Evolutionary conservation across 768 basidiomycete species (phyloP).

Genomic region (Kwoniella dejecticola): DNA sequence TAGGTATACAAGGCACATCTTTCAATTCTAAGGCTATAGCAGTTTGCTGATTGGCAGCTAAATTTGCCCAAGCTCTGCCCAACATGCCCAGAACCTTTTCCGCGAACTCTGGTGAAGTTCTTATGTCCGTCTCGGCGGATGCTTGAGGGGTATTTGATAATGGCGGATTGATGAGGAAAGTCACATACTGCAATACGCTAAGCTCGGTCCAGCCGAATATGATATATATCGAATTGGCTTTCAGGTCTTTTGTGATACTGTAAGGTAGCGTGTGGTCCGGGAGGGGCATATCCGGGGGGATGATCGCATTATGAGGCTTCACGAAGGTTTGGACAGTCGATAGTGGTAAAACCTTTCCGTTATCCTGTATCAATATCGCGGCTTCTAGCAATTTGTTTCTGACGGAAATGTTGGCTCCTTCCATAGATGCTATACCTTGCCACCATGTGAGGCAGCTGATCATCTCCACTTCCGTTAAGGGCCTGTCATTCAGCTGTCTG

Average conservation of each 20-base stretch:
- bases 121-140: constrained; percentile 64
- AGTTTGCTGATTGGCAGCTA: constrained; percentile 61
- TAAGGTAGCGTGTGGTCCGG: constrained; percentile 73
- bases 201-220: constrained; percentile 81
- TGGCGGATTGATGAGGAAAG: constrained; percentile 63
- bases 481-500: constrained; percentile 69
- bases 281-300: constrained; percentile 74
- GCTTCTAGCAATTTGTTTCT: constrained; percentile 68
- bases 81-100: constrained; percentile 73
- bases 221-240: constrained; percentile 31
- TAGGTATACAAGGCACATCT: constrained; percentile 68
- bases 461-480: constrained; percentile 72
- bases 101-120: constrained; percentile 69
- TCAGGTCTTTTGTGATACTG: constrained; percentile 62
- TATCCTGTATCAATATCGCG: constrained; percentile 63
- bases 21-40: constrained; percentile 62
- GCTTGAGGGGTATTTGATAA: constrained; percentile 55
- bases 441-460: constrained; percentile 88
- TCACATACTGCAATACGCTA: constrained; percentile 72
- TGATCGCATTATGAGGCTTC: constrained; percentile 65
- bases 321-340: constrained; percentile 71
- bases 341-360: constrained; percentile 65
- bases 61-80: constrained; percentile 71
- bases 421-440: constrained; percentile 60
- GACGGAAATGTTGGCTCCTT: constrained; percentile 57